Evolutionary conservation across 2,329 filamentous ascomycete genomes (phyloP).

Genomic region (Xylaria sp.): DNA sequence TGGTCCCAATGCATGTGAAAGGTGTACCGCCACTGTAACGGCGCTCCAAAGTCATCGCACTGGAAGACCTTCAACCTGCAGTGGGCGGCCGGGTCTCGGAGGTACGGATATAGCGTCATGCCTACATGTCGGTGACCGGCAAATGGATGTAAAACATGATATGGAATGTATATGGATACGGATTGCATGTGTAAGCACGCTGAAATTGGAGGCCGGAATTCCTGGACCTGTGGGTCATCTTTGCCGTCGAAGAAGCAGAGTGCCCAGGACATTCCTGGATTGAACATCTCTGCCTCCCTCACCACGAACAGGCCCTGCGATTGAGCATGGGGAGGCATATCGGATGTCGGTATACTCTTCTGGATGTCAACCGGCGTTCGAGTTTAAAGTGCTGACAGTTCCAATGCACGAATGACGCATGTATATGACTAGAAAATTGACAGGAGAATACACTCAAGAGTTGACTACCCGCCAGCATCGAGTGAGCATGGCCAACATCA

Average conservation of each 20-base stretch:
- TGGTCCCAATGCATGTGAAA: neutral
- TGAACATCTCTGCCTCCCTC: slow-evolving; percentile 4
- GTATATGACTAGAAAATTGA: neutral
- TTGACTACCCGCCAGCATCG: neutral
- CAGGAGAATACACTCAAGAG: neutral
- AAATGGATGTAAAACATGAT: neutral
- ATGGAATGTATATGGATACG: slow-evolving; percentile 15
- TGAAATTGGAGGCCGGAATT: slow-evolving; percentile 15
- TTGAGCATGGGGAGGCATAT: neutral
- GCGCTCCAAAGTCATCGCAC: neutral
- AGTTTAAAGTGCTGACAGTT: neutral
- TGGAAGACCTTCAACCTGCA: slow-evolving; percentile 15
- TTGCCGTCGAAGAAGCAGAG: slow-evolving; percentile 20
- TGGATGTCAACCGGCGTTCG: too few relatives aligned
- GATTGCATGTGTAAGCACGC: slow-evolving; percentile 5
- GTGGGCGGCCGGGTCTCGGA: slow-evolving; percentile 6
- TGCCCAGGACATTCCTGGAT: slow-evolving; percentile 6
- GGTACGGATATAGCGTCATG: neutral
- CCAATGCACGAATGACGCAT: neutral
- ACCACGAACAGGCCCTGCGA: neutral
- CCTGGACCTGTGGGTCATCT: neutral
- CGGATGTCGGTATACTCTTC: neutral
- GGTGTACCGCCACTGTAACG: neutral
- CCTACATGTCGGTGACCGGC: neutral
- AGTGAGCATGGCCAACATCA: neutral